Evolutionary conservation across 768 basidiomycete genomes (phyloP).

Genomic region (Trametes villosa): DNA sequence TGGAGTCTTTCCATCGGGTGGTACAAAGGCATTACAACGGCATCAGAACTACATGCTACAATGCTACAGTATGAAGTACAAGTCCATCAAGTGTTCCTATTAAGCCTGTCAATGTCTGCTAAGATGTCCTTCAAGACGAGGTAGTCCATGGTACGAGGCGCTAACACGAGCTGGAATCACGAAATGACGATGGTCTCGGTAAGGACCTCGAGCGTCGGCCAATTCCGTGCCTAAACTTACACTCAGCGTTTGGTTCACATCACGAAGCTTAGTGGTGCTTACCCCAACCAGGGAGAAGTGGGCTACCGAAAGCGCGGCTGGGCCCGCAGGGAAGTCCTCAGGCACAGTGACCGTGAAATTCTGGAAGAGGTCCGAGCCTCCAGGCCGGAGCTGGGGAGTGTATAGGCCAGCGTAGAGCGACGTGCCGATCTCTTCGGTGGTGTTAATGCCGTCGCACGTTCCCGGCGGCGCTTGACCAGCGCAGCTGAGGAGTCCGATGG

Average conservation of each 20-base stretch:
- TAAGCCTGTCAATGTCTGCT: no score
- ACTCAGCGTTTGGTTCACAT: neutral
- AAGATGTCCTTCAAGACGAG: no score
- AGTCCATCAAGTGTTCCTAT: no score
- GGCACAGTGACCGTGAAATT: slow-evolving; percentile 36
- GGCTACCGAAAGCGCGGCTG: slow-evolving; percentile 22
- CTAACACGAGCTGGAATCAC: neutral
- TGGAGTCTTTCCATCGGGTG: no score
- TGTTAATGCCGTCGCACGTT: slow-evolving; percentile 26
- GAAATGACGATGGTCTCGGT: slow-evolving; percentile 14
- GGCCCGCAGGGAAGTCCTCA: slow-evolving; percentile 12
- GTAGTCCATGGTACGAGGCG: no score
- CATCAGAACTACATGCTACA: no score
- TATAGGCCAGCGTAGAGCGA: slow-evolving; percentile 36
- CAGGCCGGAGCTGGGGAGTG: slow-evolving; percentile 27
- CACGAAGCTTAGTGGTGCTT: neutral
- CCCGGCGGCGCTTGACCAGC: slow-evolving; percentile 9
- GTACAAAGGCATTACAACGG: neutral
- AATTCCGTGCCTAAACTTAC: slow-evolving; percentile 1
- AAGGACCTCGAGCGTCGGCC: slow-evolving; percentile 11
- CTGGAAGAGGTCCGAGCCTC: slow-evolving; percentile 23
- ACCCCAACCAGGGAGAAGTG: slow-evolving; percentile 31
- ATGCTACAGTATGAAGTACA: no score
- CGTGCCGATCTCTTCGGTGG: slow-evolving; percentile 30
- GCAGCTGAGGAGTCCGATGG: slow-evolving; percentile 37